Evolutionary conservation across 768 basidiomycete species (phyloP).

Genomic region (Sarcodon sp.): DNA sequence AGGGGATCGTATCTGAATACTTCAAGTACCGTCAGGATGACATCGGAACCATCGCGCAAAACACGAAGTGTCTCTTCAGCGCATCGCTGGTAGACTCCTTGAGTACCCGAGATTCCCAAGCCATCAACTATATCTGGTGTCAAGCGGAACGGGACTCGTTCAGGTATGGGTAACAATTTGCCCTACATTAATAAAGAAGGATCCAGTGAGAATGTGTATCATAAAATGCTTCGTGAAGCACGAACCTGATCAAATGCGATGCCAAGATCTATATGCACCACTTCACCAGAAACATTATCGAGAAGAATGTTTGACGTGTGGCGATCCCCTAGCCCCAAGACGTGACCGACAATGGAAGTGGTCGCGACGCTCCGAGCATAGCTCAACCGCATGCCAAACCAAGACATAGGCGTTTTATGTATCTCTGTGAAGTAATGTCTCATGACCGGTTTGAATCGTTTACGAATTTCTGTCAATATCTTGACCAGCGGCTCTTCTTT

Average conservation of each 20-base stretch:
- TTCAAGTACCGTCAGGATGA: slow-evolving; percentile 90
- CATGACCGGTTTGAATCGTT: slow-evolving; percentile 71
- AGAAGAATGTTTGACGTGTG: slow-evolving; percentile 89
- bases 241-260: slow-evolving; percentile 91
- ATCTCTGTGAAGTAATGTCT: slow-evolving; percentile 89
- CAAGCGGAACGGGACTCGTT: slow-evolving; percentile 89
- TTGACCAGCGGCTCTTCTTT: slow-evolving; percentile 17
- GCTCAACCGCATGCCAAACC: slow-evolving; percentile 84
- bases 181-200: slow-evolving; percentile 37
- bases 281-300: slow-evolving; percentile 70
- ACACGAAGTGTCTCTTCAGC: slow-evolving; percentile 93
- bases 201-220: not conserved
- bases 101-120: slow-evolving; percentile 78
- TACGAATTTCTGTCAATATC: slow-evolving; percentile 13
- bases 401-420: slow-evolving; percentile 77
- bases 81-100: slow-evolving; percentile 91
- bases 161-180: slow-evolving; percentile 63
- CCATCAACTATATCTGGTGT: slow-evolving; percentile 93
- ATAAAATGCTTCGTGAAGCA: not conserved
- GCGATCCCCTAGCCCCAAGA: slow-evolving; percentile 87
- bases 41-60: slow-evolving; percentile 68
- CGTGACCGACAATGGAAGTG: slow-evolving; percentile 86
- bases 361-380: slow-evolving; percentile 91
- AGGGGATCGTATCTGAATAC: slow-evolving; percentile 97
- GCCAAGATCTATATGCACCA: slow-evolving; percentile 93